Conservation (phyloP, 768 basidiomycete genomes). For the Termitomyces sp. region DNA sequence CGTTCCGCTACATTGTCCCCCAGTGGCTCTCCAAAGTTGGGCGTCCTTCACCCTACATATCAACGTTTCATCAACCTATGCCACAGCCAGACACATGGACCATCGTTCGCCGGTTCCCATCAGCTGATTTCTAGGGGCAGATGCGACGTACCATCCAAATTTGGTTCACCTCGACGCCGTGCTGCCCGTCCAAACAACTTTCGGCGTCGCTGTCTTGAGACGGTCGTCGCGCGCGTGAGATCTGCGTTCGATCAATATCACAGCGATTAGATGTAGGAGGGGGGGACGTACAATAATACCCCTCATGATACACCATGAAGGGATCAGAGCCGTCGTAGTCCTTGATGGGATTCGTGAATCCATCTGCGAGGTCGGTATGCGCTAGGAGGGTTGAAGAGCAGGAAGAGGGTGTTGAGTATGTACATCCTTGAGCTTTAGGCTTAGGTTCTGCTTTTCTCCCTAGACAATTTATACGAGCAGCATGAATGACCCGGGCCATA, state of each 20-base stretch:
- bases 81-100: constrained; percentile 15
- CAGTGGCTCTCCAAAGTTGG: constrained; percentile 18
- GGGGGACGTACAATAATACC: constrained; percentile 22
- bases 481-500: too few relatives aligned
- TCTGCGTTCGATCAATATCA: constrained; percentile 16
- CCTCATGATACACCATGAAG: constrained; percentile 27
- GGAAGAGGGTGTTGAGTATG: constrained; percentile 1
- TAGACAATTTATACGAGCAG: background rate
- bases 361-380: constrained; percentile 10
- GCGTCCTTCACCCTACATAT: constrained; percentile 16
- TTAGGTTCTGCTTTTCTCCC: background rate
- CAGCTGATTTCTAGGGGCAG: too few relatives aligned
- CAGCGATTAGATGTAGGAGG: too few relatives aligned
- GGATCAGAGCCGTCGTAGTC: constrained; percentile 24
- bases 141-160: constrained; percentile 21
- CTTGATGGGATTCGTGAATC: constrained; percentile 26
- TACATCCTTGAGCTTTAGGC: constrained; percentile 2
- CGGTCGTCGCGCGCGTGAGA: constrained; percentile 24
- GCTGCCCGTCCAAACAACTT: constrained; percentile 25
- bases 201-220: constrained; percentile 33
- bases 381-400: constrained; percentile 7
- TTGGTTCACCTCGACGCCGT: constrained; percentile 23
- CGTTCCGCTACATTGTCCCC: constrained; percentile 16
- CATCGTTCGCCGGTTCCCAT: constrained; percentile 22
- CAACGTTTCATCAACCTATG: background rate